These are phyloP conservation scores for Claviceps pazoutovae DNA, from an alignment of 2,329 filamentous ascomycete genomes.

Conservation along the genomic window DNA sequence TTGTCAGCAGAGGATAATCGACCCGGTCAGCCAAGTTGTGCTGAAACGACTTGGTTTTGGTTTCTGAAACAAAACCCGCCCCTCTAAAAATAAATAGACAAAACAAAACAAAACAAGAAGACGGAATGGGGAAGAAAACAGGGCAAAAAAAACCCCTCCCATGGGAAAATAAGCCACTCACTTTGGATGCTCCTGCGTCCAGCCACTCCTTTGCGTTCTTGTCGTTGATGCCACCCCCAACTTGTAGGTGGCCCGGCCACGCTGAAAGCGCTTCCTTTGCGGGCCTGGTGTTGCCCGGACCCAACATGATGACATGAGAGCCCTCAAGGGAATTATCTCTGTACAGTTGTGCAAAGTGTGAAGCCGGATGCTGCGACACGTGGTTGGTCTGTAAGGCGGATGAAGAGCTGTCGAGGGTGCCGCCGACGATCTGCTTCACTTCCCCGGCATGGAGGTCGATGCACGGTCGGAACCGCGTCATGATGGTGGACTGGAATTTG, in stretches of 20 bases:
- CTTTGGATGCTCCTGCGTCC: conserved; percentile 76
- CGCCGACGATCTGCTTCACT: conserved; percentile 97
- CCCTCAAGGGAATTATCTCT: conserved; percentile 58
- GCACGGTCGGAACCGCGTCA: conserved; percentile 92
- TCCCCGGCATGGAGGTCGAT: conserved; percentile 96
- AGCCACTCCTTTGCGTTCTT: conserved; percentile 78
- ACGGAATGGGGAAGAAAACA: background rate
- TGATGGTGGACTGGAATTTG: conserved; percentile 22
- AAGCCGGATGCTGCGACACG: conserved; percentile 70
- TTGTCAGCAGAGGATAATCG: background rate
- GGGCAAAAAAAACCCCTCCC: background rate
- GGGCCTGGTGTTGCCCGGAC: conserved; percentile 70
- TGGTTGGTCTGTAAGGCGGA: conserved; percentile 75
- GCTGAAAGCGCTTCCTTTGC: conserved; percentile 61
- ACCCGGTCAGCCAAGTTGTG: background rate
- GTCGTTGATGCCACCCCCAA: conserved; percentile 88
- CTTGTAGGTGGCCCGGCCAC: conserved; percentile 72
- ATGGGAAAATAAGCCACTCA: conserved; percentile 20
- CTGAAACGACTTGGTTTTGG: background rate
- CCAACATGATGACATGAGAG: conserved; percentile 93
- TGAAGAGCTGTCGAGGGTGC: conserved; percentile 61
- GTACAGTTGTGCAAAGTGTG: conserved; percentile 74
- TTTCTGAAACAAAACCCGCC: background rate
- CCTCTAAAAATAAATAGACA: background rate
- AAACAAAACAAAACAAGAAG: background rate